Evolutionary conservation across 768 basidiomycete species (phyloP), one percentile per base, ranked within the genome.

Genomic region (Royoungia palumana): DNA sequence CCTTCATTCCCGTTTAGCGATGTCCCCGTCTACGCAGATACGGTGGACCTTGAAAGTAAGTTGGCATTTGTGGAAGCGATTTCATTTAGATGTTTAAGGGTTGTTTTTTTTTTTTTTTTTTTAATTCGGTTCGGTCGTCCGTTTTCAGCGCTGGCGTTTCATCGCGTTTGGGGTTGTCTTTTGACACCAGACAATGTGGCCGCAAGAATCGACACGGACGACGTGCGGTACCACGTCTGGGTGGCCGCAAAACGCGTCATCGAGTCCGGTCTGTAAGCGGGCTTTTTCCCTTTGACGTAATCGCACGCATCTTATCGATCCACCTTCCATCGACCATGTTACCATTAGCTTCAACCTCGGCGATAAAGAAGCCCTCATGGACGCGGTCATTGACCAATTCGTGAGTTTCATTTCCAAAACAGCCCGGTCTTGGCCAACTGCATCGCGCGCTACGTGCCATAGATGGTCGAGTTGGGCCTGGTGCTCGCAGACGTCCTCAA

Each of bases 381-480:
- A 9, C 11, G 64, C 58, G 19, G 53, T 51, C 5, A 56, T 61
- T 53, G 58, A 61, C 46, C 59, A 58, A 43, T 72, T 68, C 30
- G 71, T 72, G 49, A 51, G 70, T 60, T 6, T 28, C n/a, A 12
- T 14, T 45, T 16, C 27, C 35, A 25, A 4, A 8, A n/a, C 11
- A 17, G 19, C 28, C 41, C 28, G 22, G 8, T 22, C 17, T 44
- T 36, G 36, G n/a, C 21, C 22, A 36, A 32, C 47, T 16, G 37
- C 46, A 44, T 25, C 11, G 13, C 20, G 13, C 13, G 11, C 11
- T 22, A 6, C 41, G 10, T 46, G n/a, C 21, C 28, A 32, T 49
- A 84, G 83, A 56, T 82, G 39, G 71, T 79, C 44, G 77, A 82
- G 55, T 56, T 82, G 21, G 77, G 76, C 19, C 57, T 61, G 5